A percentile compares a stretch with the other conserved stretches of the same genome.
Evolutionary conservation across 306 rosid genomes (phyloP).

Genomic region (Dalbergia oliveri): DNA sequence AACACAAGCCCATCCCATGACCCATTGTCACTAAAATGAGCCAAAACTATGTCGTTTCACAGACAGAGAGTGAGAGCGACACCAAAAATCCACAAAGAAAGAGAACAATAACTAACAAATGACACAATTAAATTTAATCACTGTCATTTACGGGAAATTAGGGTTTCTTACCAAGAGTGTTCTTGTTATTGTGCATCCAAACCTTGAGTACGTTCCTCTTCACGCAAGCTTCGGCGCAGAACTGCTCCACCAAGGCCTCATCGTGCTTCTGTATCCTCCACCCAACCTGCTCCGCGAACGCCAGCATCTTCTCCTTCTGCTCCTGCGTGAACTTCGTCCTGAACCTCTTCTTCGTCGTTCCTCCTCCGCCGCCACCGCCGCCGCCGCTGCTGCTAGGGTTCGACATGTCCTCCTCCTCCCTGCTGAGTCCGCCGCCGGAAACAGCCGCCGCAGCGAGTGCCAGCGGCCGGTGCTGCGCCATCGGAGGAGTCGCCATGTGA

Average conservation of each 20-base stretch:
- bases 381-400: slow-evolving; percentile 89
- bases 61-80: neutral
- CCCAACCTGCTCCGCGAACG: slow-evolving; percentile 76
- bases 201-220: slow-evolving; percentile 81
- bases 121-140: neutral
- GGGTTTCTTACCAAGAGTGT: slow-evolving; percentile 94
- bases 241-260: slow-evolving; percentile 77
- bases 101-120: neutral
- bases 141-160: slow-evolving; percentile 30
- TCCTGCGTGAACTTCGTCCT: slow-evolving; percentile 81
- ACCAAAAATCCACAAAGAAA: slow-evolving; percentile 4
- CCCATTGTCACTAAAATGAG: neutral
- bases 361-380: slow-evolving; percentile 70
- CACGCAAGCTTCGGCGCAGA: slow-evolving; percentile 70
- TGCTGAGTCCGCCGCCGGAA: slow-evolving; percentile 63
- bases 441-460: slow-evolving; percentile 56
- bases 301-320: slow-evolving; percentile 89
- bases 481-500: slow-evolving; percentile 49
- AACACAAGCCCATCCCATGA: neutral
- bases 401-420: slow-evolving; percentile 78
- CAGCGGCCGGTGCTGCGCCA: slow-evolving; percentile 58
- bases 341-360: slow-evolving; percentile 63
- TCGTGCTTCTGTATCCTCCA: slow-evolving; percentile 96
- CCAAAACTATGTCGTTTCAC: neutral
- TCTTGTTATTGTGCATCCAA: slow-evolving; percentile 99